Conservation (phyloP, 2,329 filamentous ascomycete genomes). For the Aspergillus sp. region DNA sequence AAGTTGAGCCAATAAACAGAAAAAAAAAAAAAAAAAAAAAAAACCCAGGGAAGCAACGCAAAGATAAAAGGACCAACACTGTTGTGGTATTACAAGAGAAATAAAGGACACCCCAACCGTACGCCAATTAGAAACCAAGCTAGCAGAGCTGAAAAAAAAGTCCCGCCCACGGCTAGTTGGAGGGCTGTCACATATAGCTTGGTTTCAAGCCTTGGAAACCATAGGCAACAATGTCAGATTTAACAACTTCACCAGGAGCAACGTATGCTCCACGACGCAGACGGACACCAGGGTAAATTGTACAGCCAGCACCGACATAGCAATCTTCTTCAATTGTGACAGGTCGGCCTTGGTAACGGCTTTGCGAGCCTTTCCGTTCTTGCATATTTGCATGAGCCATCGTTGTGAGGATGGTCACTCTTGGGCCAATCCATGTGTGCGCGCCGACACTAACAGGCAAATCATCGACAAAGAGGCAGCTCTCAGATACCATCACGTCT, state of each 20-base stretch:
- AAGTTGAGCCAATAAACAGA: not conserved
- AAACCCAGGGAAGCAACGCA: not conserved
- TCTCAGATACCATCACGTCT: slow-evolving; percentile 77
- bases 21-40: not conserved
- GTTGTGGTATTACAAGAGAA: not conserved
- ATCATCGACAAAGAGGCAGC: slow-evolving; percentile 86
- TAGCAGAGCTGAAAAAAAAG: not conserved
- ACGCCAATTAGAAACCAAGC: not conserved
- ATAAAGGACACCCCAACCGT: not conserved
- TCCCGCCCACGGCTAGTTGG: too few relatives aligned
- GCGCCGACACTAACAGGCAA: slow-evolving; percentile 78
- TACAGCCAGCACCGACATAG: slow-evolving; percentile 63
- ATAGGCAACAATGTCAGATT: slow-evolving; percentile 43
- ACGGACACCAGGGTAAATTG: slow-evolving; percentile 53
- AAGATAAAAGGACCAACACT: not conserved
- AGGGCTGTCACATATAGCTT: slow-evolving; percentile 36
- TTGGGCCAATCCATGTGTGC: slow-evolving; percentile 68
- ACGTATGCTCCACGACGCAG: slow-evolving; percentile 45
- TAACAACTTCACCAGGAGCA: slow-evolving; percentile 46
- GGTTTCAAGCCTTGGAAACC: slow-evolving; percentile 44
- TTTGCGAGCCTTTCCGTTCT: slow-evolving; percentile 70
- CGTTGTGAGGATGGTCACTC: slow-evolving; percentile 81
- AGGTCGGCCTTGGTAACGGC: slow-evolving; percentile 66
- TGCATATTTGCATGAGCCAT: slow-evolving; percentile 72
- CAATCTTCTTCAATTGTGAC: slow-evolving; percentile 76